Evolutionary conservation across 805 yeast genomes (phyloP).

Genomic region (Saturnispora dispora): DNA sequence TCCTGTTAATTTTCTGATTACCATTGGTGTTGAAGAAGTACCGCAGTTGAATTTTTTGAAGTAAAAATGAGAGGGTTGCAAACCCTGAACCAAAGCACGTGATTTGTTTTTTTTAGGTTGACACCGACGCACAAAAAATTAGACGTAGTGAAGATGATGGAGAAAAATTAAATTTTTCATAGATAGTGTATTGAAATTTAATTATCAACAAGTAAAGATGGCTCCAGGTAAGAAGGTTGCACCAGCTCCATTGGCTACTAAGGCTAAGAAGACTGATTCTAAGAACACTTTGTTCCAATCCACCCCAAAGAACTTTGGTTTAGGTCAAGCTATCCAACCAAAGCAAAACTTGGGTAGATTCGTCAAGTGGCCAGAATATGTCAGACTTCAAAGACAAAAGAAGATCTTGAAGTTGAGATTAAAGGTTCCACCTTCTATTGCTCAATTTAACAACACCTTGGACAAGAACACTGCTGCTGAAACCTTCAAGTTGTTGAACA

Average conservation of each 20-base stretch:
- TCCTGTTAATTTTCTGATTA: constrained; percentile 2
- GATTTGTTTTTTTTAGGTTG: constrained; percentile 35
- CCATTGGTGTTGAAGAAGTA: constrained; percentile 9
- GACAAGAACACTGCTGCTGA: constrained; percentile 99
- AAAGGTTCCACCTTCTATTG: constrained; percentile 97
- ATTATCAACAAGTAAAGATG: constrained; percentile 56
- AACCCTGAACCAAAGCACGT: constrained; percentile 7
- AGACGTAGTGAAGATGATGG: constrained; percentile 47
- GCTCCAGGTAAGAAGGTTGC: constrained; percentile 67
- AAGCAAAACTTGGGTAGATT: constrained; percentile 93
- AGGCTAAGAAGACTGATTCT: constrained; percentile 43
- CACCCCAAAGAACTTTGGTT: constrained; percentile 88
- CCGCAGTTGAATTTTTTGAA: not conserved
- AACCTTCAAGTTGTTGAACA: constrained; percentile 94
- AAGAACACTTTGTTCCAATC: constrained; percentile 86
- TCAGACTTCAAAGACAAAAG: constrained; percentile 98
- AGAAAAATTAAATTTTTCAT: not conserved
- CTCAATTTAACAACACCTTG: constrained; percentile 92
- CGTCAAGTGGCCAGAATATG: constrained; percentile 99
- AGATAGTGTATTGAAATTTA: constrained; percentile 71
- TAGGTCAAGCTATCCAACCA: constrained; percentile 93
- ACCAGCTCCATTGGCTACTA: constrained; percentile 93
- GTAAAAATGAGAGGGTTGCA: not conserved
- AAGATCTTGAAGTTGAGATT: constrained; percentile 91
- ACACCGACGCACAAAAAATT: constrained; percentile 93